Conservation (phyloP, 1,284 basidiomycete species). For the Leucoagaricus sp. region DNA sequence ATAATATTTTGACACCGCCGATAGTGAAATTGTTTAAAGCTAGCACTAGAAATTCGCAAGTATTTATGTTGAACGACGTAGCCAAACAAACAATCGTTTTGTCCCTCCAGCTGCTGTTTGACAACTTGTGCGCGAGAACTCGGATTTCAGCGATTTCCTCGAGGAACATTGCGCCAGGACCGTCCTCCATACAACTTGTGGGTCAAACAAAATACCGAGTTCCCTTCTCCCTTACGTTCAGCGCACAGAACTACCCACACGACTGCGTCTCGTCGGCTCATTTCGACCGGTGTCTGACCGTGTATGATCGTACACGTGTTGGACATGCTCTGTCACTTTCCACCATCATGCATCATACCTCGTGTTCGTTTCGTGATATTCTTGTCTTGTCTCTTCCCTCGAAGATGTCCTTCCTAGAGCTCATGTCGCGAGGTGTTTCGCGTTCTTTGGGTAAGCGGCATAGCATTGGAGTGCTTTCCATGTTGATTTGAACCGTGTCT, state of each 20-base stretch:
- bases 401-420: background rate
- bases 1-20: too few relatives aligned
- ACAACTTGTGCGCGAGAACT: too few relatives aligned
- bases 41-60: too few relatives aligned
- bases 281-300: background rate
- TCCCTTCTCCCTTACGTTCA: background rate
- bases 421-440: background rate
- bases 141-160: too few relatives aligned
- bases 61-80: too few relatives aligned
- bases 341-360: slow-evolving; percentile 2
- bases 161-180: too few relatives aligned
- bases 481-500: background rate
- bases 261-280: too few relatives aligned
- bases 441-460: background rate
- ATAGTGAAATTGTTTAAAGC: too few relatives aligned
- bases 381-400: background rate
- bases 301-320: slow-evolving; percentile 6
- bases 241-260: background rate
- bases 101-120: too few relatives aligned
- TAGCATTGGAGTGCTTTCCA: background rate
- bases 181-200: too few relatives aligned
- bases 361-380: slow-evolving; percentile 9
- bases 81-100: too few relatives aligned
- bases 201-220: background rate
- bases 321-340: background rate